These are phyloP conservation scores for Hevea brasiliensis DNA, from an alignment of 345 rosid genomes.

Conservation along the genomic window DNA sequence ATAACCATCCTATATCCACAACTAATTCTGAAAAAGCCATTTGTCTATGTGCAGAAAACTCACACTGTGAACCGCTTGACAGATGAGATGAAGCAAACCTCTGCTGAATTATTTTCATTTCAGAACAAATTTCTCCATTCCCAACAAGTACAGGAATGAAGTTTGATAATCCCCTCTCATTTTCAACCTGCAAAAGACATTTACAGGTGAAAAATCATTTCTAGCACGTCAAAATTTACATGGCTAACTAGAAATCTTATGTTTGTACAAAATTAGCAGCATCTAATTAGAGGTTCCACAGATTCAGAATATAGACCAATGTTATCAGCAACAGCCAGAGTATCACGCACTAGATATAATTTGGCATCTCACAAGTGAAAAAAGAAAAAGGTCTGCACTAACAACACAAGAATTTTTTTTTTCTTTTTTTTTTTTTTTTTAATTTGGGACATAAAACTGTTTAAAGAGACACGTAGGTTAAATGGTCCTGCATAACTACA, in stretches of 20 bases:
- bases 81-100: slow-evolving; percentile 46
- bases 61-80: slow-evolving; percentile 41
- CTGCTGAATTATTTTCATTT: slow-evolving; percentile 67
- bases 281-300: background rate
- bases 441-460: background rate
- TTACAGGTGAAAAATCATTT: background rate
- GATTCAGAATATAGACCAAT: too few species aligned
- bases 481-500: background rate
- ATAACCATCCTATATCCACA: slow-evolving; percentile 83
- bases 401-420: too few species aligned
- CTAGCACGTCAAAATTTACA: background rate
- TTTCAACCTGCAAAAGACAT: slow-evolving; percentile 67
- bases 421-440: too few species aligned
- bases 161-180: slow-evolving; percentile 83
- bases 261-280: background rate
- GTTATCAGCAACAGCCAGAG: background rate
- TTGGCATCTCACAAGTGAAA: background rate
- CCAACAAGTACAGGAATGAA: slow-evolving; percentile 80
- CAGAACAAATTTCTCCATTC: slow-evolving; percentile 67
- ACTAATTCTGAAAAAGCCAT: slow-evolving; percentile 56
- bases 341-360: background rate
- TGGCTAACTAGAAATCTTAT: background rate
- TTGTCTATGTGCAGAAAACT: slow-evolving; percentile 46
- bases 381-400: too few species aligned
- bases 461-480: background rate